Base-by-base conservation (phyloP, 495 filamentous ascomycete genomes). In the Xylaria acuta region DNA sequence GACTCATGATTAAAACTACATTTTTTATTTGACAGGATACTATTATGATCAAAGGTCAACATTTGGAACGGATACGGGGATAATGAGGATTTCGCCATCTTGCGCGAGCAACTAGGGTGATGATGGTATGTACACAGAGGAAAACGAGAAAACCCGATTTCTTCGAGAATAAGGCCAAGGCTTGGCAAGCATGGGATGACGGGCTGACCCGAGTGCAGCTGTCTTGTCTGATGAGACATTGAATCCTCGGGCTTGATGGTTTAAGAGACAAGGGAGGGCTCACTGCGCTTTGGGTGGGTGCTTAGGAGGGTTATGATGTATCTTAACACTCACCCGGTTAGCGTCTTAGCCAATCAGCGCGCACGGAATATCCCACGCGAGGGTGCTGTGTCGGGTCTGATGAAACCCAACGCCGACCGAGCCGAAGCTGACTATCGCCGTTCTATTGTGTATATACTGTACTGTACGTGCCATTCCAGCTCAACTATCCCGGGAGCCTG, bases 291-390 rank as follows among this genome's bases (percentile, higher is more conserved):
- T 36, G 6, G 34, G 34, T n/a, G n/a, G n/a, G n/a, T n/a, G n/a
- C n/a, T n/a, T n/a, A n/a, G n/a, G n/a, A 38, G 36, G 7, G 7
- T 38, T 40, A 40, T 40, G 6, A 5, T 18, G 41, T 45, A 45
- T 45, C 14, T 45, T 18, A n/a, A 7, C 14, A 34, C 12, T 36
- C 25, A 20, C 2, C 34, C 14, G 7, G n/a, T 22, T 25, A 41
- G 34, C n/a, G n/a, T 63, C 32, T 63, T 6, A 38, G 60, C 60
- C 60, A 63, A 63, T 63, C 60, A 63, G 60, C 36, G 36, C 30
- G n/a, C 34, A 27, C 32, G n/a, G 34, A 60, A 60, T 38, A 34
- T 43, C n/a, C n/a, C 36, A 27, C n/a, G 38, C 36, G 5, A 63
- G 5, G 38, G 12, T 51, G 47, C 47, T 53, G n/a, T 4, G 38